Conservation (phyloP, 257 asterid species). For the Solanum etuberosum region DNA sequence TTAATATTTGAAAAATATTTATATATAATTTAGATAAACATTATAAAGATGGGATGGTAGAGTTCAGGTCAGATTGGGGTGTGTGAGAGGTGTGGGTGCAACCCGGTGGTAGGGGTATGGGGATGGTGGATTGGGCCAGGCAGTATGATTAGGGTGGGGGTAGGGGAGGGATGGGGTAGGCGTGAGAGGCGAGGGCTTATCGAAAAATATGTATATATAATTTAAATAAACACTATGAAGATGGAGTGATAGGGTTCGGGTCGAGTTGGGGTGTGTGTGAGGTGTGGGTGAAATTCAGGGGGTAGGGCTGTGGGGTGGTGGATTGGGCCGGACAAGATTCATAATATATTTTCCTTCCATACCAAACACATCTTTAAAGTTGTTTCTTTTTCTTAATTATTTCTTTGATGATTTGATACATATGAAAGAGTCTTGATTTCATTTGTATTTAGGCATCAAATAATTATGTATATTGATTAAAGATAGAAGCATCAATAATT, state of each 20-base stretch:
- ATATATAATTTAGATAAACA: neutral
- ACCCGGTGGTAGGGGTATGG: neutral
- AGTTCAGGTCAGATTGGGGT: rapidly evolving
- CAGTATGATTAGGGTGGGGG: neutral
- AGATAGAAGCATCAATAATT: neutral
- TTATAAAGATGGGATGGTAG: neutral
- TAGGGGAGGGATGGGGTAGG: neutral
- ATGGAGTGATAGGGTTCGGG: neutral
- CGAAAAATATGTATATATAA: neutral
- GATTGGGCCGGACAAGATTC: neutral
- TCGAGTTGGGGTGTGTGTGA: neutral
- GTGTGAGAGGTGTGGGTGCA: neutral
- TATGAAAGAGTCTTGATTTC: neutral
- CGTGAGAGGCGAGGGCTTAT: neutral
- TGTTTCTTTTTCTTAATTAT: neutral
- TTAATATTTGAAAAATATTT: neutral
- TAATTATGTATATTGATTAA: neutral
- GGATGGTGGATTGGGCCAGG: neutral
- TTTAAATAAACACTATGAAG: neutral
- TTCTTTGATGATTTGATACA: neutral
- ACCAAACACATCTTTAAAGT: neutral
- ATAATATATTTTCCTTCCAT: neutral
- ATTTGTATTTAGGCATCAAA: neutral
- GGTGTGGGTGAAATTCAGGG: neutral
- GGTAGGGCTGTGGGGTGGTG: neutral